Percentiles rank a stretch among this genome's conserved stretches.
Conservation (phyloP, 352 stramenopile genomes). For the Peronosclerospora sorghi region DNA sequence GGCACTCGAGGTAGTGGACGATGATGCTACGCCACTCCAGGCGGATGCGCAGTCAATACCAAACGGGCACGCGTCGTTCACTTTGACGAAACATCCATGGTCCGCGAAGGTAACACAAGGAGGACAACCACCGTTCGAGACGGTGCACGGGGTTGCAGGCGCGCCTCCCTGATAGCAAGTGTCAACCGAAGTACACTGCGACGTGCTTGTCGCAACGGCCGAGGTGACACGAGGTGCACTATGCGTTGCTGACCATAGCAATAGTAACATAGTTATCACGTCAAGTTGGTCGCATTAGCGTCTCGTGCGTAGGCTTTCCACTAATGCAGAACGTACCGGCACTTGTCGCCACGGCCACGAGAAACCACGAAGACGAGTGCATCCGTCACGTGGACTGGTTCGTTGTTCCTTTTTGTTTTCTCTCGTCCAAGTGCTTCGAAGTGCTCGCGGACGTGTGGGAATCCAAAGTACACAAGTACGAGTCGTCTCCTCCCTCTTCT, state of each 20-base stretch:
- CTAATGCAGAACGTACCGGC: slow-evolving; percentile 1
- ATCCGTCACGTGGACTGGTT: neutral
- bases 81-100: slow-evolving; percentile 27
- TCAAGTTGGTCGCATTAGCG: neutral
- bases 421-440: neutral
- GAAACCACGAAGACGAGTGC: slow-evolving; percentile 10
- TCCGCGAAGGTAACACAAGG: slow-evolving; percentile 27
- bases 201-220: slow-evolving; percentile 11
- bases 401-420: neutral
- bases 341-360: slow-evolving; percentile 7
- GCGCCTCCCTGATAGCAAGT: slow-evolving; percentile 23
- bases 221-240: neutral
- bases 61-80: slow-evolving; percentile 19
- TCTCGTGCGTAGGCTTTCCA: neutral
- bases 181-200: slow-evolving; percentile 16
- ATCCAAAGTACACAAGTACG: too few species aligned
- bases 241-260: neutral
- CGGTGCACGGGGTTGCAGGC: slow-evolving; percentile 13
- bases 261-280: neutral
- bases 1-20: slow-evolving; percentile 1
- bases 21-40: slow-evolving; percentile 2
- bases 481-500: neutral
- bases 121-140: slow-evolving; percentile 19
- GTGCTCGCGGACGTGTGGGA: too few species aligned
- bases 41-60: slow-evolving; percentile 19